Conservation (phyloP, 768 basidiomycete genomes). For the Russula sp. region DNA sequence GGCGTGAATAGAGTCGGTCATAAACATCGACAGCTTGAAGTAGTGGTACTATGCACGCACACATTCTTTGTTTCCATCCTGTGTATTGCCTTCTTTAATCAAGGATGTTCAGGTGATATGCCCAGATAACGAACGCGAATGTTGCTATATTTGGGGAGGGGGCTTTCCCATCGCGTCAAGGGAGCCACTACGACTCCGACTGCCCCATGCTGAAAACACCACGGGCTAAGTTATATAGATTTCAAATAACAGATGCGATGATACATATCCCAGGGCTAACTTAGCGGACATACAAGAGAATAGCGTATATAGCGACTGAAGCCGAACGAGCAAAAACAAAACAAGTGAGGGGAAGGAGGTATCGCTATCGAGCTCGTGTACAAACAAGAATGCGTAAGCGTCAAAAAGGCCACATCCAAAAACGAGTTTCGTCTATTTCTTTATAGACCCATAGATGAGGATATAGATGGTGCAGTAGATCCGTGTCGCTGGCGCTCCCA, state of each 20-base stretch:
- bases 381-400: not conserved
- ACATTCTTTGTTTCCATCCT: too few relatives aligned
- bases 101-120: too few relatives aligned
- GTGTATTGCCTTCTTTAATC: too few relatives aligned
- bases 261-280: constrained; percentile 2
- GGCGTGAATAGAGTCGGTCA: too few relatives aligned
- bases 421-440: not conserved
- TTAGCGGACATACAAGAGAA: constrained; percentile 5
- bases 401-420: constrained; percentile 4
- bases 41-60: too few relatives aligned
- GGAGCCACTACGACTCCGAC: too few relatives aligned
- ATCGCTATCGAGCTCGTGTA: constrained; percentile 7
- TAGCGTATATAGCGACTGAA: constrained; percentile 14
- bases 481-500: constrained; percentile 65
- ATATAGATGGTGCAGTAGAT: constrained; percentile 42
- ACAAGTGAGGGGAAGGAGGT: constrained; percentile 10
- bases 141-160: too few relatives aligned
- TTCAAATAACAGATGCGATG: not conserved
- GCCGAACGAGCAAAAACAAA: constrained; percentile 7
- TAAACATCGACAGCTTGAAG: too few relatives aligned
- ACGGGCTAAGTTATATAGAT: not conserved
- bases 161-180: too few relatives aligned
- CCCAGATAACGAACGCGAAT: too few relatives aligned
- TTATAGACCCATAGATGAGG: constrained; percentile 39
- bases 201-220: not conserved